Evolutionary conservation across 2,329 filamentous ascomycete genomes (phyloP), one percentile per base, ranked within the genome.

Genomic region (Trichoderma guizhouense): DNA sequence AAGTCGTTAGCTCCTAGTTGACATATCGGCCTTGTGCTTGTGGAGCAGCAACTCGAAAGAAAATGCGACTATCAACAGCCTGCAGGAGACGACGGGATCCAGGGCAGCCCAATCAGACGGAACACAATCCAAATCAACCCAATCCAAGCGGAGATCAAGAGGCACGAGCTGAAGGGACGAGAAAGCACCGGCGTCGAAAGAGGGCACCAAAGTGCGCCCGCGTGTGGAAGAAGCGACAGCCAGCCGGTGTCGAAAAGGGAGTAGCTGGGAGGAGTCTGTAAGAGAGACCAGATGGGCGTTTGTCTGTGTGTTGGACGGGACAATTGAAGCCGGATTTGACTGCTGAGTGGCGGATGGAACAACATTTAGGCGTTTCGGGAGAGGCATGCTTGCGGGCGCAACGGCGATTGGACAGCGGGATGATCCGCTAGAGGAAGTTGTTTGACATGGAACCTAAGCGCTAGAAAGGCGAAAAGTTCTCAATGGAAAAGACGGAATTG

Each of bases 391-490:
- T 30, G 60, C 60, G 58, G 60, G 43, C 60, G 68, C 32, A 34
- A 30, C 28, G 12, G 15, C 68, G 68, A 71, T 71, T 71, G 68
- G 68, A 28, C 28, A 39, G 68, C 68, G 60, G 51, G 18, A 55
- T 24, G 58, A 57, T 36, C 39, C 67, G 53, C 65, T 68, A 36
- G 24, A 57, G 15, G 14, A 2, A 4, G 51, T 34, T 24, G 5
- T 24, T 30, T 43, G 53, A 26, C 32, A 36, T 36, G 34, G 34
- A 36, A 36, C 34, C 5, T 36, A 36, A 51, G 24, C 39, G 39
- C 61, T 11, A 28, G 7, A 15, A 26, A 43, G n/a, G 26, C 32
- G 26, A 36, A 3, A 51, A n/a, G 43, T 9, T 51, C 43, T n/a
- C 32, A 34, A 34, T 36, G n/a, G 43, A 51, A 21, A 47, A 43